Percentiles rank a stretch among this genome's conserved stretches.
These are phyloP conservation scores for Pythium coloratum DNA, from an alignment of 352 stramenopile genomes.

Conservation along the genomic window DNA sequence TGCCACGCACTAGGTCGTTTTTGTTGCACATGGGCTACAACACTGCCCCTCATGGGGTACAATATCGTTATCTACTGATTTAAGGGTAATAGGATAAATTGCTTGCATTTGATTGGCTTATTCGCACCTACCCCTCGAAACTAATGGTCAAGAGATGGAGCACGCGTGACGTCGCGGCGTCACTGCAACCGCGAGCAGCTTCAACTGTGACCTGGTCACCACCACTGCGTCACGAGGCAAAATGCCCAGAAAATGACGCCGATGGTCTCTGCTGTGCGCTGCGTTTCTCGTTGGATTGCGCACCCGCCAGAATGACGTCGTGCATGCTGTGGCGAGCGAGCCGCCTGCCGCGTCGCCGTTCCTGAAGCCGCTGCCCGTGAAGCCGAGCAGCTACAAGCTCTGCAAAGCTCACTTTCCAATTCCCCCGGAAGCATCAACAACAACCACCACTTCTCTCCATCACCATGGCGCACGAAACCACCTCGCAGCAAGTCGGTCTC, in stretches of 20 bases:
- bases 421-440: conserved; percentile 15
- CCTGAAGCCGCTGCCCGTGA: background rate
- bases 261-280: background rate
- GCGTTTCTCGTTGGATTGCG: conserved; percentile 29
- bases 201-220: conserved; percentile 13
- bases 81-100: background rate
- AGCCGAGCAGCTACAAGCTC: background rate
- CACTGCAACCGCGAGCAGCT: conserved; percentile 24
- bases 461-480: conserved; percentile 64
- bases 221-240: conserved; percentile 16
- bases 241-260: background rate
- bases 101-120: conserved; percentile 13
- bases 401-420: conserved; percentile 34
- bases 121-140: background rate
- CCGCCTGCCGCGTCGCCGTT: background rate
- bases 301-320: conserved; percentile 17
- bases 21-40: background rate
- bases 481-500: conserved; percentile 45
- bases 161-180: conserved; percentile 18
- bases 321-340: background rate
- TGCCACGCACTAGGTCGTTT: background rate
- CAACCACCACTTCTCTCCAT: background rate
- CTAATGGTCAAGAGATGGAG: conserved; percentile 6
- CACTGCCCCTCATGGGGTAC: background rate
- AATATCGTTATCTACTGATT: conserved; percentile 10